A percentile compares a stretch with the other conserved stretches of the same genome.
Conservation (phyloP, 768 basidiomycete species). For the Psilocybe sp. region DNA sequence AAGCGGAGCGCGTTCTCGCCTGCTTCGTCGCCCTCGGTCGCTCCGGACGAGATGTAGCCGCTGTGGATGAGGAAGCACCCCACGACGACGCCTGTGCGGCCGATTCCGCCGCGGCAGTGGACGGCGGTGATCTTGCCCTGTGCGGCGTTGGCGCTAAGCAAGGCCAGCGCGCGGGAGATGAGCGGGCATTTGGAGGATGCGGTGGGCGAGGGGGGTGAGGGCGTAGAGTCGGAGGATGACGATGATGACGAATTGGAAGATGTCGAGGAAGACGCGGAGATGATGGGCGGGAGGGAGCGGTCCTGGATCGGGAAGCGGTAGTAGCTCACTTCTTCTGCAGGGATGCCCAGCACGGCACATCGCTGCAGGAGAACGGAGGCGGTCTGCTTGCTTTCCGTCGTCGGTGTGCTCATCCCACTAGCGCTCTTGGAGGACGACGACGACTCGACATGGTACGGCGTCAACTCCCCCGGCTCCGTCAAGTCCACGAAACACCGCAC, state of each 20-base stretch:
- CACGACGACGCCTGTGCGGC: conserved; percentile 58
- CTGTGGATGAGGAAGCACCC: conserved; percentile 80
- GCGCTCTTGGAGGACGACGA: too few relatives aligned
- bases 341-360: conserved; percentile 54
- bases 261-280: too few relatives aligned
- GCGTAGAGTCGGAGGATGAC: too few relatives aligned
- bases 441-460: conserved; percentile 41
- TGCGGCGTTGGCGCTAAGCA: conserved; percentile 56
- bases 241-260: too few relatives aligned
- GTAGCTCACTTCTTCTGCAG: conserved; percentile 58
- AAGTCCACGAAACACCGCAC: conserved; percentile 83
- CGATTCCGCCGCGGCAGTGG: conserved; percentile 79
- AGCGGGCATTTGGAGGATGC: conserved; percentile 42
- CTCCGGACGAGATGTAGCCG: conserved; percentile 19
- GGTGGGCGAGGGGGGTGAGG: too few relatives aligned
- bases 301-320: conserved; percentile 79
- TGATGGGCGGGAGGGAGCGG: conserved; percentile 44
- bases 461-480: conserved; percentile 77
- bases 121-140: conserved; percentile 66
- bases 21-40: conserved; percentile 44
- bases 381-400: too few relatives aligned
- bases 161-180: conserved; percentile 57
- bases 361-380: conserved; percentile 49
- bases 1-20: conserved; percentile 59
- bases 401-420: too few relatives aligned